Base-by-base conservation (phyloP, 2,329 filamentous ascomycete species). In the Massarina eburnea region DNA sequence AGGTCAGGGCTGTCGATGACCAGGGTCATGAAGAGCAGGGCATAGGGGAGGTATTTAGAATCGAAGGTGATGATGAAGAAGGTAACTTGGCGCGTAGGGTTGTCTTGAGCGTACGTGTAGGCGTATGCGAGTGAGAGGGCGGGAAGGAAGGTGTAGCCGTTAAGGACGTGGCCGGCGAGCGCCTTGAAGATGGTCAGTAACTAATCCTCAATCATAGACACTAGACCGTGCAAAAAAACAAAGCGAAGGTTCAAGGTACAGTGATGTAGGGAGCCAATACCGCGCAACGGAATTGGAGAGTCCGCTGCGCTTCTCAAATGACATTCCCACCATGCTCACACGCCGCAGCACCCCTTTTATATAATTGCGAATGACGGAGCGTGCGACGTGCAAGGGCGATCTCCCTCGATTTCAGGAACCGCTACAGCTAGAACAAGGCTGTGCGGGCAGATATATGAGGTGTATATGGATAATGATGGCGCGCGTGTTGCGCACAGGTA, bases 31-130 rank as follows among this genome's bases (percentile, higher is more conserved):
- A 84, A 70, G 35, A 97, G 80, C 80, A 95, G 88, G 53, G 86
- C 85, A 65, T 85, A 88, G 2, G 94, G 94, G 22, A 94, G 77
- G 62, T 85, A 82, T 67, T 92, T 89, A 12, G 90, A 84, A 6
- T 89, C 90, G 48, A 97, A 88, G 30, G 82, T 88, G 58, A 96
- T 73, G 64, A 97, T 82, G 73, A 91, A 89, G 67, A 95, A 92
- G 43, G 79, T 85, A 5, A 87, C 82, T 66, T 86, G 86, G 58
- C 78, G 77, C 40, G 88, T 89, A 26, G 88, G 84, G 66, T 92
- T 88, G 61, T 96, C 91, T 70, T 96, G 91, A 1, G 85, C 84
- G 54, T 84, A 88, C 5, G 91, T 96, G 68, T 96, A 96, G 39
- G 81, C 78, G 64, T 96, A 80, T 32, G 91, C 89, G 49, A 96